Base-by-base conservation (phyloP, 257 asterid genomes). In the Petunia axillaris region DNA sequence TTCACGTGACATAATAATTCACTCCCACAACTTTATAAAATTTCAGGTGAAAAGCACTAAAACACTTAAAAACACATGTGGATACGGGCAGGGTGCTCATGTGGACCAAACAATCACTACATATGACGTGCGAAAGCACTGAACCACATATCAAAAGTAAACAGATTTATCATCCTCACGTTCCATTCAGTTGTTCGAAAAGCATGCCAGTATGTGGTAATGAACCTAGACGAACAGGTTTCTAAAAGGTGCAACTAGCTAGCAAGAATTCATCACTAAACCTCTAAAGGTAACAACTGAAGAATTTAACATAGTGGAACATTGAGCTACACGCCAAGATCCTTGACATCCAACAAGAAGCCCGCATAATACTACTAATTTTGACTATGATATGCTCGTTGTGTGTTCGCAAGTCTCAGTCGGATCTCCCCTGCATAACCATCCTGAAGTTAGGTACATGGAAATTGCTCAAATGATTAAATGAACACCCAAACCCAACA, bases 381-480 rank as follows among this genome's bases (percentile, higher is more conserved):
- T 71, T 50, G 44, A 44, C 35, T 59, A 46, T 14, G 8, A 5
- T 16, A 11, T 60, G 44, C 35, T 8, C 71, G 41, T 43, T 43
- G 81, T 48, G 41, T 77, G 25, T 57, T 65, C 41, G 43, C 4
- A 43, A 77, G 73, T 43, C 81, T 89, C 93, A 91, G 46, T 82
- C 83, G 37, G 93, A 85, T 14, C 55, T 66, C 64, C 55, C 93
- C 93, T 91, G 91, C 65, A 64, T 64, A 35, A 64, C 64, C 71
- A 44, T 68, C 15, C 64, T 3, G 38, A 68, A 46, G 8, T 4
- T 2, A 63, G 0, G 3, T 54, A 40, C 3, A 25, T 10, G 79
- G 65, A 46, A 39, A 67, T 41, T 35, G 57, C 74, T 59, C 44
- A 43, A 4, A 80, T 80, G 55, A 76, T 7, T 38, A 85, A 44